phyloP scores from a whole-genome alignment of 2,329 filamentous ascomycete species.

The Verticillium zaregamsianum region DNA sequence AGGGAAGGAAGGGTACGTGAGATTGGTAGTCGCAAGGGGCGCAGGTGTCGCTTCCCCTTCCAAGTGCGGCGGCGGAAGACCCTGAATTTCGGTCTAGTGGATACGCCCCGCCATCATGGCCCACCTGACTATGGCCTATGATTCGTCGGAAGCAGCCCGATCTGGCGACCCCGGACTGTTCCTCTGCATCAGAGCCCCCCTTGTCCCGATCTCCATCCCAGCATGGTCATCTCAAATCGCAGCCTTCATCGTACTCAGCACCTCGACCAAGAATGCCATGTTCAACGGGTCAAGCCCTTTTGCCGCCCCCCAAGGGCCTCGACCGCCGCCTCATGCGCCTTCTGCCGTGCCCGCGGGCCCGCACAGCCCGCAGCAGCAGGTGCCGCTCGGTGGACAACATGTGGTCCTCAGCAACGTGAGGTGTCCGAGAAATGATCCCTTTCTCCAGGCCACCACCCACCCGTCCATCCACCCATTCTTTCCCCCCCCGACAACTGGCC shows the following conservation, averaged over 20 bases:
- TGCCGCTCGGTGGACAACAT: not conserved
- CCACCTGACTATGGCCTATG: not conserved
- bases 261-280: constrained; percentile 1
- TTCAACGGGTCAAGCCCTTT: not conserved
- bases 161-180: constrained; percentile 3
- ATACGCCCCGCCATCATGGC: not conserved
- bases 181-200: constrained; percentile 2
- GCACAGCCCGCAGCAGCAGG: not conserved
- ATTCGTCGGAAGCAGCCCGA: not conserved
- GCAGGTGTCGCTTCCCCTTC: not conserved
- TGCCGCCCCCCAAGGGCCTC: not conserved
- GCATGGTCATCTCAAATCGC: constrained; percentile 2
- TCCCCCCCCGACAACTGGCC: not conserved
- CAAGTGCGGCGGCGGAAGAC: not conserved
- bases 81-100: not conserved
- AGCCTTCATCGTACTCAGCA: not conserved
- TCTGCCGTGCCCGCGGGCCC: not conserved
- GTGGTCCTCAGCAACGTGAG: not conserved
- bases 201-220: constrained; percentile 1
- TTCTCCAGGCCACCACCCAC: not conserved
- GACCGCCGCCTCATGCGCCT: not conserved
- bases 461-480: not conserved
- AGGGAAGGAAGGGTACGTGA: too few species aligned
- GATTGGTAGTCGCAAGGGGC: not conserved
- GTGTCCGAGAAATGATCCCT: not conserved